Evolutionary conservation across 176 grass and related monocot species (phyloP).

Genomic region (Calamus simplicifolius): DNA sequence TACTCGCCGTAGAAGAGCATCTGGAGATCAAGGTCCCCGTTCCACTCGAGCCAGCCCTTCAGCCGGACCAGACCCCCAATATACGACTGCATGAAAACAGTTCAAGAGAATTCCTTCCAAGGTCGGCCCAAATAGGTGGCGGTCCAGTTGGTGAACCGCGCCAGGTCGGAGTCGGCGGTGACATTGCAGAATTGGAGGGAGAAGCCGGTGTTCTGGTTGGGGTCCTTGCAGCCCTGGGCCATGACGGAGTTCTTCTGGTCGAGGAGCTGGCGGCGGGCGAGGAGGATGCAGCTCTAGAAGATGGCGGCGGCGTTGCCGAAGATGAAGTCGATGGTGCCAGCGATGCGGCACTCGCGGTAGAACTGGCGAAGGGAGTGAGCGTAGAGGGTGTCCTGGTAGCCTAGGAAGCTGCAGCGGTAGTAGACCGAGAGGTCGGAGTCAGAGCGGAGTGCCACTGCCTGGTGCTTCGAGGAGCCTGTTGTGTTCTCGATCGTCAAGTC

Average conservation of each 20-base stretch:
- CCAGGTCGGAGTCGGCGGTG: constrained; percentile 17
- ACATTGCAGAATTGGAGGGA: constrained; percentile 59
- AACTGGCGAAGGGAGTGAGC: constrained; percentile 82
- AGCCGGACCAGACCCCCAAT: constrained; percentile 40
- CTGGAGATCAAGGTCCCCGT: constrained; percentile 14
- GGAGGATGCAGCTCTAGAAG: constrained; percentile 61
- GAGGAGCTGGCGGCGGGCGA: constrained; percentile 24
- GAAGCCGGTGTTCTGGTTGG: constrained; percentile 65
- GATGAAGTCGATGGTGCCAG: constrained; percentile 70
- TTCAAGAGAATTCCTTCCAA: constrained; percentile 52
- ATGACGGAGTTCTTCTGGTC: constrained; percentile 59
- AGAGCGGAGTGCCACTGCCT: constrained; percentile 75
- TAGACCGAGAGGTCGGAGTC: constrained; percentile 48
- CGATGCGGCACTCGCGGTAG: constrained; percentile 71
- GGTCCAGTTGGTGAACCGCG: neutral
- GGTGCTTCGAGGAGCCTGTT: constrained; percentile 42
- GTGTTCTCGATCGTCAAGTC: constrained; percentile 80
- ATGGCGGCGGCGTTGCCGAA: constrained; percentile 80
- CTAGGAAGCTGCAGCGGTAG: constrained; percentile 55
- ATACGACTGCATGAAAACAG: constrained; percentile 45
- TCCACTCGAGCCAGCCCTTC: constrained; percentile 51
- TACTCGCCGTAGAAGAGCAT: constrained; percentile 77
- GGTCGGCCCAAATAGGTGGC: constrained; percentile 65
- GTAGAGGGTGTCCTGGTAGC: constrained; percentile 74
- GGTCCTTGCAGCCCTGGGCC: constrained; percentile 38